Evolutionary conservation across 495 filamentous ascomycete species (phyloP).

Genomic region (Penicillium roqueforti): DNA sequence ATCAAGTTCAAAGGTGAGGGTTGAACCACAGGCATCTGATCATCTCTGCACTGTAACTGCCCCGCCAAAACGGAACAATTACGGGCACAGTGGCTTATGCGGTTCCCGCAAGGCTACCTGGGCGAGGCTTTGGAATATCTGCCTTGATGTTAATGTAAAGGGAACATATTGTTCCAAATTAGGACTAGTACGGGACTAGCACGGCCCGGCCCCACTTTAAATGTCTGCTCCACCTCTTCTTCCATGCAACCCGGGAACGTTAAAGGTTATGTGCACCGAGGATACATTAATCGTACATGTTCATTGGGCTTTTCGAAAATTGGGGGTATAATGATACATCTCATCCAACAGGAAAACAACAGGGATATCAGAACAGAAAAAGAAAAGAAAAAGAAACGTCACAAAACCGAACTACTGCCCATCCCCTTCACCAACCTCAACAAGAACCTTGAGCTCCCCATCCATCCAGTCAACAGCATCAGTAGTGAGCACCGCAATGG

Average conservation of each 20-base stretch:
- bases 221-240: background rate
- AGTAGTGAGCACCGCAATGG: conserved; percentile 38
- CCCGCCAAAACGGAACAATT: background rate
- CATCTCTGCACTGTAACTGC: background rate
- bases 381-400: background rate
- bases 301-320: no score
- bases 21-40: background rate
- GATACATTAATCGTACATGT: background rate
- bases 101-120: background rate
- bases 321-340: conserved; percentile 1
- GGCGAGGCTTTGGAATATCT: background rate
- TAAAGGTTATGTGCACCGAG: background rate
- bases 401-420: conserved; percentile 10
- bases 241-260: background rate
- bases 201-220: background rate
- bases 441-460: conserved; percentile 42
- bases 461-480: conserved; percentile 53
- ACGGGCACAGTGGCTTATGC: background rate
- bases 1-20: background rate
- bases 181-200: background rate
- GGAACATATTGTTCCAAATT: background rate
- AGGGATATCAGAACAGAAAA: conserved; percentile 2
- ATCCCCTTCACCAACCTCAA: conserved; percentile 31
- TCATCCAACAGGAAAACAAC: conserved; percentile 1
- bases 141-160: background rate